A percentile compares a stretch with the other conserved stretches of the same genome.
Conservation (phyloP, 208 protist genomes). For the Spongospora subterranea region DNA sequence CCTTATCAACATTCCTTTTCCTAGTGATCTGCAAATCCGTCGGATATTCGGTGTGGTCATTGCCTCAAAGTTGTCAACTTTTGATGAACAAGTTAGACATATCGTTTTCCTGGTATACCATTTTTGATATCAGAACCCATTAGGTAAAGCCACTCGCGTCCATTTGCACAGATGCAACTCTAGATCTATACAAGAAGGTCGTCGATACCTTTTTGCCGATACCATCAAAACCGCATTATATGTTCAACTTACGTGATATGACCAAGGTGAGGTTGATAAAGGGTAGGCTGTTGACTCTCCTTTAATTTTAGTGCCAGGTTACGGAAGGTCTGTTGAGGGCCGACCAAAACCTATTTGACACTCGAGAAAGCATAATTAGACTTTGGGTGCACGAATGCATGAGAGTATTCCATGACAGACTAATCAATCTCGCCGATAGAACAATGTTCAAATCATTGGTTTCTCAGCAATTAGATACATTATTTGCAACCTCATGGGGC, state of each 20-base stretch:
- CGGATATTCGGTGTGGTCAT: conserved; percentile 94
- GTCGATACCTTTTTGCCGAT: conserved; percentile 89
- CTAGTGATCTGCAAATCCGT: conserved; percentile 82
- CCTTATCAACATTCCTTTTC: conserved; percentile 93
- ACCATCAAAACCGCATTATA: conserved; percentile 95
- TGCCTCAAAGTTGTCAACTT: conserved; percentile 85
- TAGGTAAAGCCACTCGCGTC: conserved; percentile 85
- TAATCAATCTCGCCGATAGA: conserved; percentile 89
- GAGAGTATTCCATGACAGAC: conserved; percentile 94
- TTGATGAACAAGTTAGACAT: conserved; percentile 79
- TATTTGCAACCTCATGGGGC: conserved; percentile 89
- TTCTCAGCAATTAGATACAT: conserved; percentile 85
- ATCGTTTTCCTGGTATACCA: neutral
- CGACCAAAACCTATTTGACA: conserved; percentile 84
- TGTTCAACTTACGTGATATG: conserved; percentile 96
- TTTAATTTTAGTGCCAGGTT: neutral
- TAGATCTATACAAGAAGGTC: conserved; percentile 91
- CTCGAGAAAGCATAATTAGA: conserved; percentile 89
- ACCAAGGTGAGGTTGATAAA: conserved; percentile 82
- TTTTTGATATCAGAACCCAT: neutral
- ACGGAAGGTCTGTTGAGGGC: conserved; percentile 94
- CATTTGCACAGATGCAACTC: conserved; percentile 87
- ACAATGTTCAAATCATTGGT: conserved; percentile 88
- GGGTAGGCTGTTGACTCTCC: neutral
- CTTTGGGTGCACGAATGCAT: conserved; percentile 97